These are phyloP conservation scores for Eucalyptus marginata DNA, from an alignment of 345 rosid genomes.

Conservation along the genomic window DNA sequence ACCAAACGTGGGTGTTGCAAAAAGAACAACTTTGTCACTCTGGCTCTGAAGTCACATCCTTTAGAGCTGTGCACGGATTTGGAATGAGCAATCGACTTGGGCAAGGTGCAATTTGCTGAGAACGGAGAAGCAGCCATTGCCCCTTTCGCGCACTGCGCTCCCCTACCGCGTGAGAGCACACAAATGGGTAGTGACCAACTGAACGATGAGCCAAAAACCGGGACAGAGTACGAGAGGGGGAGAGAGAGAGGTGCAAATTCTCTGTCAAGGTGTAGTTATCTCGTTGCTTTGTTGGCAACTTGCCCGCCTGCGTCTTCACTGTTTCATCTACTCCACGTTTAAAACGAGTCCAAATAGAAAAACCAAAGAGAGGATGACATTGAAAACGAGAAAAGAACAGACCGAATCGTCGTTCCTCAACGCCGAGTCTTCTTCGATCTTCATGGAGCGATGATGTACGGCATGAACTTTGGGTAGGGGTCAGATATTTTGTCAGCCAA, in stretches of 20 bases:
- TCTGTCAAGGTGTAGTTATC: neutral
- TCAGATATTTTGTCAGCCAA: neutral
- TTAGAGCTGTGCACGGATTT: neutral
- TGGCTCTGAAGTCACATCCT: conserved; percentile 10
- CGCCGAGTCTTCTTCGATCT: neutral
- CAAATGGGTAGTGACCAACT: neutral
- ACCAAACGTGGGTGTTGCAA: conserved; percentile 2
- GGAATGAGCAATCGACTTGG: conserved; percentile 1
- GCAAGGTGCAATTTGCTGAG: conserved; percentile 5
- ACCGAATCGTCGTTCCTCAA: neutral
- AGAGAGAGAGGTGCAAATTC: neutral
- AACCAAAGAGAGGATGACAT: neutral
- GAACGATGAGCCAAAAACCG: neutral
- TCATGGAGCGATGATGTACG: neutral
- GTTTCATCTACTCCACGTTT: neutral
- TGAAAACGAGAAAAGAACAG: neutral
- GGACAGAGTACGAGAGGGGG: neutral
- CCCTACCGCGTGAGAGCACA: neutral
- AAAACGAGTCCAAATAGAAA: neutral
- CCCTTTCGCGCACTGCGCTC: neutral
- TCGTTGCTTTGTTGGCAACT: neutral
- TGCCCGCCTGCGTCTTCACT: neutral
- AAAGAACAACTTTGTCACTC: conserved; percentile 8
- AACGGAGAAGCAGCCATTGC: conserved; percentile 21
- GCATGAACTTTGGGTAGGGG: neutral